Conservation (phyloP, 1,139 yeast genomes). For the Geotrichum macrosporum region DNA sequence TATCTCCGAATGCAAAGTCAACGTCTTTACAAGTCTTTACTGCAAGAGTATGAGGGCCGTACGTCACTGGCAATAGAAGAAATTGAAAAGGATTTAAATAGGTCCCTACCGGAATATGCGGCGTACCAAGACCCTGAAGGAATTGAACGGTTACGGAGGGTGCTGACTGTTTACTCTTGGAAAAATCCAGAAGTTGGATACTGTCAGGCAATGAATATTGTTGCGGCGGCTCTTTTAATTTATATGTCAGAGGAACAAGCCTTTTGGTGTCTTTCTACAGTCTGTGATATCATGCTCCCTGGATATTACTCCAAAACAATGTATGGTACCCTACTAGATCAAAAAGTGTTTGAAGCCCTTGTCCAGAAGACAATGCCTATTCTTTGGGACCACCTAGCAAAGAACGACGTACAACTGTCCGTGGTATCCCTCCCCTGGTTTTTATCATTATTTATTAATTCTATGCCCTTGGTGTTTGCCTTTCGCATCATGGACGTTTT, state of each 20-base stretch:
- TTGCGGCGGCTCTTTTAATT: conserved; percentile 86
- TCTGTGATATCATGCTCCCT: conserved; percentile 84
- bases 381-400: conserved; percentile 74
- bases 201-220: conserved; percentile 99
- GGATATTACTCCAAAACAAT: conserved; percentile 96
- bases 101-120: conserved; percentile 93
- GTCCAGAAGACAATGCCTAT: conserved; percentile 89
- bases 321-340: conserved; percentile 96
- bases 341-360: conserved; percentile 83
- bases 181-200: conserved; percentile 96
- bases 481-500: conserved; percentile 88
- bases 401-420: conserved; percentile 84
- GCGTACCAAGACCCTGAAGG: conserved; percentile 90
- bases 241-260: conserved; percentile 98
- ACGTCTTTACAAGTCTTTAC: conserved; percentile 54
- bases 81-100: conserved; percentile 89
- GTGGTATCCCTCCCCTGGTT: conserved; percentile 97
- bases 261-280: conserved; percentile 80
- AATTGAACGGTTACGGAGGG: conserved; percentile 75
- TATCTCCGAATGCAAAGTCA: conserved; percentile 62
- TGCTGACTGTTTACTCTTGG: conserved; percentile 93
- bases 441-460: conserved; percentile 77
- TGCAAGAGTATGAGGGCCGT: conserved; percentile 58
- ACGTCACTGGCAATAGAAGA: conserved; percentile 86
- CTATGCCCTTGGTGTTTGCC: conserved; percentile 94